phyloP scores from a whole-genome alignment of 768 basidiomycete species.

The Wakefieldia striispora region DNA sequence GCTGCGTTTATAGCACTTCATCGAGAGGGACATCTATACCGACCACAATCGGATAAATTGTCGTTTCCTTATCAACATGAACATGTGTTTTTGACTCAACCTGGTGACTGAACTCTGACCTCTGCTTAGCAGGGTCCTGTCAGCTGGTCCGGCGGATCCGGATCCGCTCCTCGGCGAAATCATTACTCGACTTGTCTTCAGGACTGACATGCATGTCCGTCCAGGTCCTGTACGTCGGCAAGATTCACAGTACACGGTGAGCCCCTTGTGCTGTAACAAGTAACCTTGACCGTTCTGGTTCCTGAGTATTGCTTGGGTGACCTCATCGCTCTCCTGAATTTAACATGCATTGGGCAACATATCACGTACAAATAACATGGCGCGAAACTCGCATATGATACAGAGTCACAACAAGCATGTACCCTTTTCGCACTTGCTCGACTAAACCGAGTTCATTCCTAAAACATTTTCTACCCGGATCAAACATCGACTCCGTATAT shows the following conservation, averaged over 20 bases:
- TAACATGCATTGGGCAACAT: conserved; percentile 8
- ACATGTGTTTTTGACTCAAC: conserved; percentile 4
- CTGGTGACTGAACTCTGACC: neutral
- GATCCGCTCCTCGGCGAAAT: too few species aligned
- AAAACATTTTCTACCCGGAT: conserved; percentile 23
- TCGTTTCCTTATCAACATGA: conserved; percentile 14
- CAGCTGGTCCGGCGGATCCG: too few species aligned
- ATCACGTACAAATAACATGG: conserved; percentile 30
- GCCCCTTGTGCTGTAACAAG: neutral
- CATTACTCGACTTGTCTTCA: too few species aligned
- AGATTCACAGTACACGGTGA: neutral
- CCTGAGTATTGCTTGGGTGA: conserved; percentile 12
- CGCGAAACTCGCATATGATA: neutral
- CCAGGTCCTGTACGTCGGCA: too few species aligned
- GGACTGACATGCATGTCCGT: too few species aligned
- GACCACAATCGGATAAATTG: conserved; percentile 12
- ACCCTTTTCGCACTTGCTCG: conserved; percentile 15
- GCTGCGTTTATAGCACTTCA: neutral
- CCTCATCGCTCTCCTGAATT: conserved; percentile 28
- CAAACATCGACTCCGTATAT: conserved; percentile 21
- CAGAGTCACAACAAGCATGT: conserved; percentile 2
- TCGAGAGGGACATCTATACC: neutral
- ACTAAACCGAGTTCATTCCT: conserved; percentile 13
- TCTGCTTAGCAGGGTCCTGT: conserved; percentile 2
- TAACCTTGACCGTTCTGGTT: neutral